phyloP scores from a whole-genome alignment of 208 protist species.

The Leishmania major region DNA sequence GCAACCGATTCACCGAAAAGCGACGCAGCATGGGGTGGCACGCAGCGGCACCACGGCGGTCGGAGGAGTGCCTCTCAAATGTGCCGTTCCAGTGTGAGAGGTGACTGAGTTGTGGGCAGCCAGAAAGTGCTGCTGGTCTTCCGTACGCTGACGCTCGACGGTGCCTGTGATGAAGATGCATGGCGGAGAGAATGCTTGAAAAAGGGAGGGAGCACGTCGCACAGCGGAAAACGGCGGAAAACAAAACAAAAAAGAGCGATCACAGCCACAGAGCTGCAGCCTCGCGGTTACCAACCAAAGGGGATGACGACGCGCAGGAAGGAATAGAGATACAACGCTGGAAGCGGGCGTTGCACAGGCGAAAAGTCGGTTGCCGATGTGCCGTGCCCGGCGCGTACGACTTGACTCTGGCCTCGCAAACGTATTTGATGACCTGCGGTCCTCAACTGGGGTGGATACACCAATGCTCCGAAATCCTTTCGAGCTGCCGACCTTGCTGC shows the following conservation, averaged over 20 bases:
- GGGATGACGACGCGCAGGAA: neutral
- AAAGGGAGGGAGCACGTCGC: neutral
- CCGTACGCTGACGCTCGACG: neutral
- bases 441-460: neutral
- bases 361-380: neutral
- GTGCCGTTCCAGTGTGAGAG: neutral
- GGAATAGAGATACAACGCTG: neutral
- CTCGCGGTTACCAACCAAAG: neutral
- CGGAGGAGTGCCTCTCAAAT: neutral
- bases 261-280: neutral
- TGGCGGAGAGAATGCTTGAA: conserved; percentile 7
- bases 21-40: neutral
- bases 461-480: neutral
- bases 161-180: neutral
- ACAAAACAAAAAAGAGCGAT: neutral
- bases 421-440: neutral
- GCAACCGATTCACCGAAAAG: too few species aligned
- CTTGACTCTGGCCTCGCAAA: neutral
- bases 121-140: neutral
- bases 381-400: neutral
- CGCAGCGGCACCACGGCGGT: neutral
- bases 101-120: neutral
- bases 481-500: neutral
- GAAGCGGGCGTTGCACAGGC: neutral
- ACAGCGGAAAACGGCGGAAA: neutral